A percentile compares a stretch with the other conserved stretches of the same genome.
phyloP scores from a whole-genome alignment of 306 rosid species.

The Rubus parviflorus region DNA sequence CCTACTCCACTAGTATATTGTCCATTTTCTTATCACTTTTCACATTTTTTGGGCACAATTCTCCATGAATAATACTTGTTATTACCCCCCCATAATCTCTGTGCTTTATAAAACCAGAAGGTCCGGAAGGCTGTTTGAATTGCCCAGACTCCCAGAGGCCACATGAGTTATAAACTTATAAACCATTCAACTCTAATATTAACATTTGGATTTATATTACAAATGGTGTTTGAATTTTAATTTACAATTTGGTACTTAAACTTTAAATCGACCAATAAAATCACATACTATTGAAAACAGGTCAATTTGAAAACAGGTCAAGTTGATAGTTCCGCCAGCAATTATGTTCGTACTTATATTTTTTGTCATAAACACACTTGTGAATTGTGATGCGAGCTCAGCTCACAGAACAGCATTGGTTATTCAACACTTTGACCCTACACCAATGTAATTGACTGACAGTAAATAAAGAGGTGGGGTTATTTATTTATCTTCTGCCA shows the following conservation, averaged over 20 bases:
- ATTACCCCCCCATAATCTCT: not conserved
- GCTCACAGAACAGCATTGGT: not conserved
- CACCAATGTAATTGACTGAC: not conserved
- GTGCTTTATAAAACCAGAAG: not conserved
- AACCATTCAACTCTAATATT: not conserved
- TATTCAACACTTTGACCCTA: not conserved
- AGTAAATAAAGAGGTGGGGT: slow-evolving; percentile 1
- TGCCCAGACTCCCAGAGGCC: not conserved
- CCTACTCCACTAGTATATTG: not conserved
- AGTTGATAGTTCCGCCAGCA: too few relatives aligned
- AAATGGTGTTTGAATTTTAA: not conserved
- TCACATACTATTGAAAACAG: too few relatives aligned
- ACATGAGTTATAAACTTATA: not conserved
- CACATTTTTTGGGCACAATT: not conserved
- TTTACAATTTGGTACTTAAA: not conserved
- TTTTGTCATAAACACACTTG: not conserved
- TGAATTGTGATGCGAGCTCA: not conserved
- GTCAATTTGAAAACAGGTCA: too few relatives aligned
- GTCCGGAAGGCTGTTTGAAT: not conserved
- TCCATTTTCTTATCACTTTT: not conserved
- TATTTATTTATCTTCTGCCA: not conserved
- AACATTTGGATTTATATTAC: not conserved
- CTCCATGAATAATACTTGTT: not conserved
- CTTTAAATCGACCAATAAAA: not conserved
- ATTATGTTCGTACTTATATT: not conserved